Evolutionary conservation across 2,329 filamentous ascomycete species (phyloP), one percentile per base, ranked within the genome.

Genomic region (Sporothrix brasiliensis): DNA sequence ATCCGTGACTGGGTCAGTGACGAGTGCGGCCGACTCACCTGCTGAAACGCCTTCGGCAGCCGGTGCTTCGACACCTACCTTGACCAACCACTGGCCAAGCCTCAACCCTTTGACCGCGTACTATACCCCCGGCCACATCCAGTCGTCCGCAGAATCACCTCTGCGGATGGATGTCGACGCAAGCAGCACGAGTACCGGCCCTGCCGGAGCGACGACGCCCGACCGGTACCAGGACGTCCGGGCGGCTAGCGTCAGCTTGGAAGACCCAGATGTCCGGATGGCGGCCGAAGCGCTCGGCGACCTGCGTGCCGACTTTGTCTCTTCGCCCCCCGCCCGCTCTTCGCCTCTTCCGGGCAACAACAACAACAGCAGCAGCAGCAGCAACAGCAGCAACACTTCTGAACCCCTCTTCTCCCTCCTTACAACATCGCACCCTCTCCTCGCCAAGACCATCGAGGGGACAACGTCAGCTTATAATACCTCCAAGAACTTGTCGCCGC

Each of bases 401-500:
- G 93, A 97, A 79, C 95, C 94, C 0, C 84, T 97, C 6, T 83
- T 98, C 3, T 92, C 92, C 5, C 87, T 98, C 1, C 86, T 98
- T 27, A 96, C 93, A 0, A 94, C 92, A 2, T 92, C 92, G 0
- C 93, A 97, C 77, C 94, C 94, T 0, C 84, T 96, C 72, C 86
- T 97, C 19, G 93, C 92, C 11, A 92, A 89, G 39, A 93, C 93
- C 0, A 94, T 97, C 75, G 92, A 92, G 74, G 89, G 90, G 68
- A 94, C 93, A 0, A 87, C 94, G 9, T 93, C 91, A 1, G 92
- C 92, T 1, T 98, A 98, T 78, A 90, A 91, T 39, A 90, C 87
- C 2, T 93, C 92, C 13, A 97, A 98, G 80, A 92, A 94, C 75
- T 96, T 94, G 76, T 96, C 93, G 1, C 93, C 94, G 0, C 87